These are phyloP conservation scores for Tetrapisispora phaffii DNA, from an alignment of 805 yeast genomes.

Conservation along the genomic window DNA sequence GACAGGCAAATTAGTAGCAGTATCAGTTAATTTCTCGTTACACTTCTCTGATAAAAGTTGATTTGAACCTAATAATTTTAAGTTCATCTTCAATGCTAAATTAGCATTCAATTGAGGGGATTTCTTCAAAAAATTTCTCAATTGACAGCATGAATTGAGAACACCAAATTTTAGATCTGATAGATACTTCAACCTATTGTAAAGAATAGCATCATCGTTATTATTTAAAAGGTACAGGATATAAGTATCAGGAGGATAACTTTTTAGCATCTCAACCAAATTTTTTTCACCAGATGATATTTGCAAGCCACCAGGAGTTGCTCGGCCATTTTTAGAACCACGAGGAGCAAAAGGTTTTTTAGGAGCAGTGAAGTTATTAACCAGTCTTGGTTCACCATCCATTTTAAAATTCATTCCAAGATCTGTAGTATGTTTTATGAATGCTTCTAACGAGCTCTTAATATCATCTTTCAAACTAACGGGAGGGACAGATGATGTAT, in stretches of 20 bases:
- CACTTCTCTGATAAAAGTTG: conserved; percentile 11
- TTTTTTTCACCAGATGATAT: conserved; percentile 12
- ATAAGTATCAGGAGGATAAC: conserved; percentile 12
- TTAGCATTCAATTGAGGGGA: conserved; percentile 15
- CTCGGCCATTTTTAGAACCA: conserved; percentile 12
- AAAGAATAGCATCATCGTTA: conserved; percentile 8
- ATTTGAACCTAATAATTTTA: conserved; percentile 15
- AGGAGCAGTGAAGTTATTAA: conserved; percentile 7
- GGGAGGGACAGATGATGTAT: conserved; percentile 11
- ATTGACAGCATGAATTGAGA: conserved; percentile 15
- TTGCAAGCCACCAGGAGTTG: conserved; percentile 3
- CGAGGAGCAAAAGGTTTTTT: conserved; percentile 3
- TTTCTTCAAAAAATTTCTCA: conserved; percentile 15
- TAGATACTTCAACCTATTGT: conserved; percentile 16
- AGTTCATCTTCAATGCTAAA: conserved; percentile 19
- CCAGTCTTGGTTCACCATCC: conserved; percentile 10
- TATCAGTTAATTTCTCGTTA: conserved; percentile 9
- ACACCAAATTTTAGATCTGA: conserved; percentile 16
- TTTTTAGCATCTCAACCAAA: conserved; percentile 7
- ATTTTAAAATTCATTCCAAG: conserved; percentile 14
- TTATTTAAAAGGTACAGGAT: conserved; percentile 10
- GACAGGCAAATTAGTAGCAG: conserved; percentile 12
- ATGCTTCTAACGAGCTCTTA: conserved; percentile 5
- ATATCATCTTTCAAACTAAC: conserved; percentile 8
- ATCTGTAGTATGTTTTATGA: conserved; percentile 9